Base-by-base conservation (phyloP, 2,329 filamentous ascomycete species). In the Sarocladium oryzae region DNA sequence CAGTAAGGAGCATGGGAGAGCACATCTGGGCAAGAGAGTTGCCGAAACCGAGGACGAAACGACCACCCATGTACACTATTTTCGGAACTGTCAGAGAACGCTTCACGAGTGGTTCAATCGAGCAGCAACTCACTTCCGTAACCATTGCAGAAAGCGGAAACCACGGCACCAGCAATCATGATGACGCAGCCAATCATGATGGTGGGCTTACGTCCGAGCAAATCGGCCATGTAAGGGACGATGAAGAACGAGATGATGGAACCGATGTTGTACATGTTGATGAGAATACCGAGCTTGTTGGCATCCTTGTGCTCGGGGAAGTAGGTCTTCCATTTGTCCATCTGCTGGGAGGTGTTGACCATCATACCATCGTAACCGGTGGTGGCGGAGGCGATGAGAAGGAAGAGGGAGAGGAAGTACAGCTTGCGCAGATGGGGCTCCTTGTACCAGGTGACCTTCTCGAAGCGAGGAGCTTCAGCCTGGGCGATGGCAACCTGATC, bases 1-100 rank as follows among this genome's bases (percentile, higher is more conserved):
- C 84, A 3, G 79, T 81, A 10, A 86, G 72, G 7, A 86, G 72
- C 48, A 86, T 70, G 3, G 82, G 82, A 11, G 81, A 82, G 4
- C 78, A 76, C 68, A 84, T 79, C 58, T 85, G 82, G 0, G 81
- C 72, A 48, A 86, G 67, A 46, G 78, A 80, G 68, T 84, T 84
- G 40, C 84, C 84, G 58, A 88, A 86, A 55, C 85, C 85, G 53
- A 71, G 63, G n/a, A 64, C 56, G 37, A 69, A 67, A 20, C 66
- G 56, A 26, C 73, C 73, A 59, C 48, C 65, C 48, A 70, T 63
- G 54, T 66, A 70, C 68, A 70, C 67, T 67, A 38, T 4, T 18
- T n/a, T 32, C 20, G 35, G 46, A 30, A 38, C 5, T 30, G 41
- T 60, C 7, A 56, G 40, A 6, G 36, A 6, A 18, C 20, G 11